Percentiles rank a stretch among this genome's conserved stretches.
Conservation (phyloP, 257 asterid genomes). For the Scutellaria minor region DNA sequence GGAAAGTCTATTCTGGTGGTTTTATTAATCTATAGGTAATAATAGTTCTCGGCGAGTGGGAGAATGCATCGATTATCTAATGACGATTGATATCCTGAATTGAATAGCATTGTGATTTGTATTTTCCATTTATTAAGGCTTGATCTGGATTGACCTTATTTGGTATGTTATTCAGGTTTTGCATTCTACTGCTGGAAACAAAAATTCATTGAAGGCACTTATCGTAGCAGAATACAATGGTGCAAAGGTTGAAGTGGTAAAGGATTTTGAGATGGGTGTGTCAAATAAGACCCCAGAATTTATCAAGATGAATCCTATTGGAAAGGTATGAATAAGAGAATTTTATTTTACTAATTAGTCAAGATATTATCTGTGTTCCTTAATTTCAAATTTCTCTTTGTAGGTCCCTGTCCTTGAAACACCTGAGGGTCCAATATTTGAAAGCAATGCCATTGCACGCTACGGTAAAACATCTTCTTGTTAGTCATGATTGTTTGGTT, state of each 20-base stretch:
- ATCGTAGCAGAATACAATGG: constrained; percentile 69
- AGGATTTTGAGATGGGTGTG: constrained; percentile 76
- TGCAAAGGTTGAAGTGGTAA: constrained; percentile 57
- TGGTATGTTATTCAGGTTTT: constrained; percentile 50
- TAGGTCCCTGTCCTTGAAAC: constrained; percentile 94
- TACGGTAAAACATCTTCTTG: constrained; percentile 54
- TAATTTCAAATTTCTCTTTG: constrained; percentile 21
- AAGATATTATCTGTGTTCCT: not conserved
- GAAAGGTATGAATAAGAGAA: constrained; percentile 56
- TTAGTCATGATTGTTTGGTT: not conserved
- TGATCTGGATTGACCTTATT: not conserved
- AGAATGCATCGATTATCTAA: not conserved
- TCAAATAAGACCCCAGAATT: constrained; percentile 81
- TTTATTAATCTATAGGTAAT: too few relatives aligned
- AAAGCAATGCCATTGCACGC: constrained; percentile 97
- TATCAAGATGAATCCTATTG: constrained; percentile 85
- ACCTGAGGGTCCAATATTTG: constrained; percentile 83
- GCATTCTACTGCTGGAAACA: constrained; percentile 56
- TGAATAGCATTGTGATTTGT: not conserved
- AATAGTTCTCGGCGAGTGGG: not conserved
- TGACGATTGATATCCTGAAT: not conserved
- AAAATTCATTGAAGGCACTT: constrained; percentile 61
- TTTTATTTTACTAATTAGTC: not conserved
- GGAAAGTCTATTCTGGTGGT: not conserved
- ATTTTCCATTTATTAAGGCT: not conserved